Evolutionary conservation across 2,329 filamentous ascomycete genomes (phyloP).

Genomic region (Trichophyton schoenleinii): DNA sequence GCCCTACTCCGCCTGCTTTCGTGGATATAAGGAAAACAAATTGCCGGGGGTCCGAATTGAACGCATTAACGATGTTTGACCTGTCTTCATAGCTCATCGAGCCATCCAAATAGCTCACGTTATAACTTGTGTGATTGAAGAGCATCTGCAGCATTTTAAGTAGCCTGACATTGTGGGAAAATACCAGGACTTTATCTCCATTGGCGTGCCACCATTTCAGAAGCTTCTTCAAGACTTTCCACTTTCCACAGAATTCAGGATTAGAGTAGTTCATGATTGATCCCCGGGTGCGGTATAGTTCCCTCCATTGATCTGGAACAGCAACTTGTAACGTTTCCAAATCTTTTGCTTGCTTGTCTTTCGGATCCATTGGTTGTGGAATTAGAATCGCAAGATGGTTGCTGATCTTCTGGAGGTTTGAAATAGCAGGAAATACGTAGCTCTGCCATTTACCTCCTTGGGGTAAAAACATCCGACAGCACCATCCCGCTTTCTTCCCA

Average conservation of each 20-base stretch:
- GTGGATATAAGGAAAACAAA: conserved; percentile 97
- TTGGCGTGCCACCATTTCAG: conserved; percentile 80
- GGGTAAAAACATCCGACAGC: conserved; percentile 52
- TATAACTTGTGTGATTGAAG: conserved; percentile 80
- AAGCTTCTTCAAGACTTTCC: conserved; percentile 78
- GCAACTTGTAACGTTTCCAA: conserved; percentile 60
- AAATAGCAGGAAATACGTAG: conserved; percentile 74
- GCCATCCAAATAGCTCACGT: conserved; percentile 81
- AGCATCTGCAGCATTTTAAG: conserved; percentile 73
- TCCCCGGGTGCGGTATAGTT: conserved; percentile 62
- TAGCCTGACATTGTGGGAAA: conserved; percentile 80
- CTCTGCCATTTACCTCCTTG: conserved; percentile 57
- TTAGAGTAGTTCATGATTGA: conserved; percentile 71
- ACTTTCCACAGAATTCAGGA: conserved; percentile 90
- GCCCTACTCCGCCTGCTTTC: conserved; percentile 77
- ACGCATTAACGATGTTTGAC: conserved; percentile 69
- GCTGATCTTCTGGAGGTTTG: conserved; percentile 70
- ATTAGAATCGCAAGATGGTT: conserved; percentile 88
- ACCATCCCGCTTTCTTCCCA: conserved; percentile 64
- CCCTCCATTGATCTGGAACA: conserved; percentile 60
- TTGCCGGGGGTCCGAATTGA: conserved; percentile 73
- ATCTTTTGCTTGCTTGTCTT: conserved; percentile 66
- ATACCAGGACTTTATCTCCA: conserved; percentile 89
- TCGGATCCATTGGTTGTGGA: conserved; percentile 50
- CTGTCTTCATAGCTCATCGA: conserved; percentile 72